Conservation (phyloP, 139 green algal genomes). For the Asterochloris sp. region DNA sequence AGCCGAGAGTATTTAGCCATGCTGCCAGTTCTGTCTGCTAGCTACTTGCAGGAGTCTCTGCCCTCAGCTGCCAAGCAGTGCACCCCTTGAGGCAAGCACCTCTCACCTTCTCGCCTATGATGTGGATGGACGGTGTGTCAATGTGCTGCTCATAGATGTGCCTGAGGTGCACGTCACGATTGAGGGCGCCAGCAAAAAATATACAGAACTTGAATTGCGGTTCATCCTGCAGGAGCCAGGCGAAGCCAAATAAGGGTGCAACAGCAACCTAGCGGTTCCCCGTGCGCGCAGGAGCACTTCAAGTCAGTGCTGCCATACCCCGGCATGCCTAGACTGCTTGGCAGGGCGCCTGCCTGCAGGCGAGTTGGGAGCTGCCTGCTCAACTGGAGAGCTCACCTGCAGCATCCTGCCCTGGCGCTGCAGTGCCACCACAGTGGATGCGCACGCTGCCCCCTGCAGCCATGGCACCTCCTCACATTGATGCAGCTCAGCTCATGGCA, state of each 20-base stretch:
- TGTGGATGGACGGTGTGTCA: conserved; percentile 41
- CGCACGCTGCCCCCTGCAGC: not conserved
- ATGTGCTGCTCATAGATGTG: conserved; percentile 33
- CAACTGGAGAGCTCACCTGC: conserved; percentile 20
- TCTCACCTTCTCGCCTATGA: conserved; percentile 44
- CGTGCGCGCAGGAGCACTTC: too few relatives aligned
- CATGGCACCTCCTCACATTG: not conserved
- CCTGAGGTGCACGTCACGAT: conserved; percentile 31
- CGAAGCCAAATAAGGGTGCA: too few relatives aligned
- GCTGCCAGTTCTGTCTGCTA: not conserved
- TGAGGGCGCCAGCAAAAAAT: conserved; percentile 45
- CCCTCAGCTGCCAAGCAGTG: not conserved
- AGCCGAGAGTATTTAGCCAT: too few relatives aligned
- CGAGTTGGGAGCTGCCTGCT: conserved; percentile 31
- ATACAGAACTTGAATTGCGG: conserved; percentile 46
- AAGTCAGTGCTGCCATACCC: too few relatives aligned
- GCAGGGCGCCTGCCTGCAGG: too few relatives aligned
- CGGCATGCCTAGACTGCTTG: too few relatives aligned
- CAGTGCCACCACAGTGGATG: not conserved
- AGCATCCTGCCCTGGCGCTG: not conserved
- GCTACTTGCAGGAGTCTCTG: not conserved
- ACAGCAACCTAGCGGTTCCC: too few relatives aligned
- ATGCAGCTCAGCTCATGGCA: too few relatives aligned
- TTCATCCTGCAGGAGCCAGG: conserved; percentile 11
- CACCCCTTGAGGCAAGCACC: not conserved